Conservation (phyloP, 1,284 basidiomycete species). For the Puccinia hordei region DNA sequence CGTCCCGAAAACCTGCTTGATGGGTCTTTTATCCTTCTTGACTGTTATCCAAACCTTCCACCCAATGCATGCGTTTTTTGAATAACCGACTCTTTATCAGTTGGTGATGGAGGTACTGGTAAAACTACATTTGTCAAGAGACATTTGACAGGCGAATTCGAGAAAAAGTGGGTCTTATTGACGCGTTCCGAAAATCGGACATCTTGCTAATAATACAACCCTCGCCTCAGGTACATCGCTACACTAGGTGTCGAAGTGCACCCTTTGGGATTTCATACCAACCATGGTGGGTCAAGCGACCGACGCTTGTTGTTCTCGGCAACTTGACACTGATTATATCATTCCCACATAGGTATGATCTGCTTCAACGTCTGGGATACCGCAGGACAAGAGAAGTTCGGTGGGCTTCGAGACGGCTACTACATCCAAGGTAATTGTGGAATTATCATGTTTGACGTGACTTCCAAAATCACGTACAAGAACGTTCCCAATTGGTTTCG, state of each 20-base stretch:
- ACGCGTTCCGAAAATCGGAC: neutral
- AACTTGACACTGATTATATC: neutral
- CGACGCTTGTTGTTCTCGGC: neutral
- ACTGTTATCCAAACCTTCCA: neutral
- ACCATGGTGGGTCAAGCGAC: constrained; percentile 59
- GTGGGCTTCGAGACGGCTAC: constrained; percentile 95
- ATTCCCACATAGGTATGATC: constrained; percentile 77
- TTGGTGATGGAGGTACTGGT: constrained; percentile 60
- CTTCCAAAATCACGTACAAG: constrained; percentile 99
- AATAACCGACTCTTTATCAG: constrained; percentile 49
- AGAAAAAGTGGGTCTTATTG: constrained; percentile 78
- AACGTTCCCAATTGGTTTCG: constrained; percentile 99
- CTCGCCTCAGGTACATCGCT: constrained; percentile 64
- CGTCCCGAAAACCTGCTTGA: constrained; percentile 1
- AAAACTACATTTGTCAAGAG: constrained; percentile 60
- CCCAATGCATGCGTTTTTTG: neutral
- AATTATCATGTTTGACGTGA: constrained; percentile 99
- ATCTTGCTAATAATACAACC: neutral
- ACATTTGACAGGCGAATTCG: constrained; percentile 97
- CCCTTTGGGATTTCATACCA: constrained; percentile 90
- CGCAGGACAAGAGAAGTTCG: constrained; percentile 99
- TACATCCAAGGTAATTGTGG: constrained; percentile 99
- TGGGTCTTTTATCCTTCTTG: neutral
- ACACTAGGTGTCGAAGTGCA: constrained; percentile 99
- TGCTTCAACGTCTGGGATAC: constrained; percentile 99